Base-by-base conservation (phyloP, 2,329 filamentous ascomycete species). In the Scedosporium apiospermum region DNA sequence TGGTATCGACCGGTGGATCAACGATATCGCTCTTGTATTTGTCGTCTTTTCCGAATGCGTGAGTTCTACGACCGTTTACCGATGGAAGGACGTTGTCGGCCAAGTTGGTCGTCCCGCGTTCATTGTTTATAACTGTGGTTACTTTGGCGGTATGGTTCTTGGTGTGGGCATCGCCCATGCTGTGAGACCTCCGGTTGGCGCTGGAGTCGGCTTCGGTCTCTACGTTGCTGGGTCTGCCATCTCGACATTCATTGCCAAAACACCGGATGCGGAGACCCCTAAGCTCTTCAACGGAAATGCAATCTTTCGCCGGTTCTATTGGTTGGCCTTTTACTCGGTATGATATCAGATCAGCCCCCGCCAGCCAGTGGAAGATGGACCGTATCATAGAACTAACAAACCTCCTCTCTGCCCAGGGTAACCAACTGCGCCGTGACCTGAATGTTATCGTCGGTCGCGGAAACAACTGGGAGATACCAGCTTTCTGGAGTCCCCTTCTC, bases 381-480 rank as follows among this genome's bases (percentile, higher is more conserved):
- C 27, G 23, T 3, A 1, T n/a, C 10, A 1, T 53, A 58, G 7
- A n/a, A 26, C 38, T 49, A 46, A 60, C 42, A 49, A 18, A 49
- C 14, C 38, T 57, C 14, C 12, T 7, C 7, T 3, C 41, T 30
- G 12, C 38, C 72, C 60, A 83, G 80, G 81, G 81, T 58, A 80
- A 84, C 65, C 82, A 84, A 73, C 75, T 85, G 21, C 75, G 78
- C 41, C 77, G 76, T 27, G 82, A 85, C 66, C 76, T 85, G 26
- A 85, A 85, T 64, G 67, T 77, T 3, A 78, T 83, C 34, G 77
- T 85, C 23, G 81, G 79, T 7, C 73, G 72, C 3, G 81, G 80
- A 60, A 79, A 78, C 44, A 85, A 85, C 70, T 85, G 82, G 82
- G 76, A 70, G 3, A 82, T 85, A 26, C 82, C 82, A 0, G 64